phyloP scores from a whole-genome alignment of 2,329 filamentous ascomycete genomes.

The Botrytis tulipae region DNA sequence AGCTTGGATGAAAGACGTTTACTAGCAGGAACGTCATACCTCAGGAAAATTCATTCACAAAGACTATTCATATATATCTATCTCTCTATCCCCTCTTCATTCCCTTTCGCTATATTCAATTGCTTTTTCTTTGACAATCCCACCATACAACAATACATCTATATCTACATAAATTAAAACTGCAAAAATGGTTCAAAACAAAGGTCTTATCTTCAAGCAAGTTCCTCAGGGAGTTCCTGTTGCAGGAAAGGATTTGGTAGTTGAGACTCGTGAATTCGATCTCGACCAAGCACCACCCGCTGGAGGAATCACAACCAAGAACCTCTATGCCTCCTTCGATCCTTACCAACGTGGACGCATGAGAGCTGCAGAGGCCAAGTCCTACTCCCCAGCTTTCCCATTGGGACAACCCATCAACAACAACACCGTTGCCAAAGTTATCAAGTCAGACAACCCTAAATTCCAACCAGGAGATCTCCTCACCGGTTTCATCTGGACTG shows the following conservation, averaged over 20 bases:
- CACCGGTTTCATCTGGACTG: conserved; percentile 54
- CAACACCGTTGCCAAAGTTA: conserved; percentile 61
- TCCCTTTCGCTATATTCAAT: conserved; percentile 2
- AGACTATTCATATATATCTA: not conserved
- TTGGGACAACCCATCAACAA: conserved; percentile 65
- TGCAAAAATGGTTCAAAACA: conserved; percentile 58
- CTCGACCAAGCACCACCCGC: conserved; percentile 56
- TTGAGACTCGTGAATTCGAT: conserved; percentile 69
- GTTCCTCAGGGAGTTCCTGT: conserved; percentile 66
- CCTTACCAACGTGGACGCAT: conserved; percentile 83
- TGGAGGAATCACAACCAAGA: conserved; percentile 67
- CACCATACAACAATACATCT: not conserved
- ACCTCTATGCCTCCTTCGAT: conserved; percentile 69
- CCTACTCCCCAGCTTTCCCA: conserved; percentile 64
- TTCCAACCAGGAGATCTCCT: conserved; percentile 69
- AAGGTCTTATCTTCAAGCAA: conserved; percentile 71
- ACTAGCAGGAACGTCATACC: conserved; percentile 10
- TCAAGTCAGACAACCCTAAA: conserved; percentile 63
- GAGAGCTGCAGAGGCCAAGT: conserved; percentile 62
- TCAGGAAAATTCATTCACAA: not conserved
- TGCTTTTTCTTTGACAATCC: not conserved
- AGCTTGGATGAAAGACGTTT: conserved; percentile 13
- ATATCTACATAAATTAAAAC: not conserved
- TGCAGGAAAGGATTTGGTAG: conserved; percentile 64
- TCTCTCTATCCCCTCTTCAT: not conserved